phyloP scores from a whole-genome alignment of 176 grass and related monocot genomes.

The Triticum turgidum region DNA sequence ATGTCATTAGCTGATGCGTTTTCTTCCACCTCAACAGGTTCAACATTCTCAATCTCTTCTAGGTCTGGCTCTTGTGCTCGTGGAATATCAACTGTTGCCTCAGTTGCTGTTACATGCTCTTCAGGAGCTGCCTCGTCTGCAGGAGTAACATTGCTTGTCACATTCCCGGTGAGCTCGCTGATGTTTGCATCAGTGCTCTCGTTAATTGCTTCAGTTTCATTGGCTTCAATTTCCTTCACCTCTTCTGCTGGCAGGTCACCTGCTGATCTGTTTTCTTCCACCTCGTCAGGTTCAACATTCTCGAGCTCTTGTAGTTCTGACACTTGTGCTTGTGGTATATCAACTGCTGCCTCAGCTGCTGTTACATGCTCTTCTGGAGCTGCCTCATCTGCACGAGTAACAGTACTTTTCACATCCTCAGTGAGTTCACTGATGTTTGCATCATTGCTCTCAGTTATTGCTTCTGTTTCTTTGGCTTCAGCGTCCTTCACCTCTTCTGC shows the following conservation, averaged over 20 bases:
- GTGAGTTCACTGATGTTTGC: not conserved
- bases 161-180: no score
- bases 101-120: no score
- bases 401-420: slow-evolving; percentile 8
- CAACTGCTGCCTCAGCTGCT: not conserved
- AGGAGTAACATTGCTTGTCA: no score
- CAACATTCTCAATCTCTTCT: not conserved
- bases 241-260: no score
- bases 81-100: not conserved
- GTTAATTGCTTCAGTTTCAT: not conserved
- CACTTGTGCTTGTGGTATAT: not conserved
- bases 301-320: no score
- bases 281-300: no score
- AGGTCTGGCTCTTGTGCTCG: not conserved
- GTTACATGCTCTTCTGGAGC: slow-evolving; percentile 10
- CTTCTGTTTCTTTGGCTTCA: no score
- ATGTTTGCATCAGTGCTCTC: no score
- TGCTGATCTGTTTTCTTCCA: no score
- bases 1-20: not conserved
- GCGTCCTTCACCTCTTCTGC: no score
- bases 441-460: no score
- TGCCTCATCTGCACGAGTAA: not conserved
- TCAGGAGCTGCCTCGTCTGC: no score
- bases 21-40: not conserved
- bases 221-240: not conserved